Conservation (phyloP, 2,329 filamentous ascomycete species). For the Neobulgaria alba region DNA sequence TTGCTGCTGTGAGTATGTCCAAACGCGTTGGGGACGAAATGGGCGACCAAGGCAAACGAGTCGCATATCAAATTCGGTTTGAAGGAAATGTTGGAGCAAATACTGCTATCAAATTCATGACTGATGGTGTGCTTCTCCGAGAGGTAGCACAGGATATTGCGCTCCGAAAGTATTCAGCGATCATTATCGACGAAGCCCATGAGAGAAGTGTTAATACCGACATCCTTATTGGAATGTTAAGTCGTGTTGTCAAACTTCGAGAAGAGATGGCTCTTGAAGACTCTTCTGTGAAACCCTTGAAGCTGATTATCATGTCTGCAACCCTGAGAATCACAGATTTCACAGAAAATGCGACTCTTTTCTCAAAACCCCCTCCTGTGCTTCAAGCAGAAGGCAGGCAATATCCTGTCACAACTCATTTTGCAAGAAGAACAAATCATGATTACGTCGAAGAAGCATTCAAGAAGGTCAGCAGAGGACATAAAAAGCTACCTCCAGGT, state of each 20-base stretch:
- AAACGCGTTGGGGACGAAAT: constrained; percentile 84
- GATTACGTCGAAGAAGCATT: constrained; percentile 91
- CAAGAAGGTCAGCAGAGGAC: constrained; percentile 76
- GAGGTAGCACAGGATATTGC: constrained; percentile 87
- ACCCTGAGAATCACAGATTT: constrained; percentile 88
- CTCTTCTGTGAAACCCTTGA: constrained; percentile 65
- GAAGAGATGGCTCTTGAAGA: constrained; percentile 67
- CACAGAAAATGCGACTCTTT: constrained; percentile 73
- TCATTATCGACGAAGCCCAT: constrained; percentile 95
- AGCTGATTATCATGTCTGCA: constrained; percentile 96
- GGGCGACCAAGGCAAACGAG: constrained; percentile 64
- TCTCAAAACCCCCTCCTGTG: constrained; percentile 69
- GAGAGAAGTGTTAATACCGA: constrained; percentile 97
- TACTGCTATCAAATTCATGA: constrained; percentile 98
- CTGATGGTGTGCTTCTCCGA: constrained; percentile 86
- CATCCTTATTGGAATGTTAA: constrained; percentile 95
- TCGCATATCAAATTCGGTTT: constrained; percentile 93
- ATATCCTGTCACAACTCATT: constrained; percentile 83
- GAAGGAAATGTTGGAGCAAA: constrained; percentile 73
- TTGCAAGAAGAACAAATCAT: constrained; percentile 69
- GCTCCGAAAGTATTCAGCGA: constrained; percentile 80
- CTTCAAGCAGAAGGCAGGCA: constrained; percentile 88
- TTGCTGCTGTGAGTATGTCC: constrained; percentile 94
- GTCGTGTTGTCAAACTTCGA: constrained; percentile 79
- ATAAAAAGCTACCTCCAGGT: constrained; percentile 81